Percentiles rank a stretch among this genome's conserved stretches.
phyloP scores from a whole-genome alignment of 2,329 filamentous ascomycete species.

The Xylaria sp. region DNA sequence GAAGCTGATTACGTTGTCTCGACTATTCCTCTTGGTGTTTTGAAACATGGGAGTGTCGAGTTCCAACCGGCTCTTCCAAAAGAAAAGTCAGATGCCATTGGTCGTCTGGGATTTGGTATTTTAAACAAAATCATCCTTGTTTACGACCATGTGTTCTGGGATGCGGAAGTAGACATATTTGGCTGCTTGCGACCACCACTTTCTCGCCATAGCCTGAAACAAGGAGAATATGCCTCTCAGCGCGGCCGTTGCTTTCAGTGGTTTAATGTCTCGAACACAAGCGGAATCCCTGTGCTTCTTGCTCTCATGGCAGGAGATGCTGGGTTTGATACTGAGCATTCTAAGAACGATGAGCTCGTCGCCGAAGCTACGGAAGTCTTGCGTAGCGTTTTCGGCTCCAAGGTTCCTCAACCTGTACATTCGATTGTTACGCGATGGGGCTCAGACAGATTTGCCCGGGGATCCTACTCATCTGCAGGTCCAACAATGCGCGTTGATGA shows the following conservation, averaged over 20 bases:
- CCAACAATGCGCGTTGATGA: constrained; percentile 82
- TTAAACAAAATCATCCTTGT: constrained; percentile 95
- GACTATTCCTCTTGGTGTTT: constrained; percentile 86
- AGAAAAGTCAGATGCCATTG: constrained; percentile 83
- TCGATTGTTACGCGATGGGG: constrained; percentile 92
- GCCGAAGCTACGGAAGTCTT: constrained; percentile 81
- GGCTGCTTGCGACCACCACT: constrained; percentile 81
- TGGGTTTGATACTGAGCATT: constrained; percentile 83
- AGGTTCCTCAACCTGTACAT: constrained; percentile 80
- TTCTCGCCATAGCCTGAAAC: constrained; percentile 72
- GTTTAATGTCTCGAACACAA: constrained; percentile 93
- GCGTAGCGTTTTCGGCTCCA: constrained; percentile 72
- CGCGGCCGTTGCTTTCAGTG: constrained; percentile 97
- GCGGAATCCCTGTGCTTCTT: constrained; percentile 84
- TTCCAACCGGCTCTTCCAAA: constrained; percentile 90
- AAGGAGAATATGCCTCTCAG: constrained; percentile 77
- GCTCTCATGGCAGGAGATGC: constrained; percentile 96
- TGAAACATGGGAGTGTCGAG: constrained; percentile 81
- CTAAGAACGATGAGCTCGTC: constrained; percentile 76
- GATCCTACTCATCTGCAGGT: constrained; percentile 94
- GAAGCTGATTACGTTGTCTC: constrained; percentile 91
- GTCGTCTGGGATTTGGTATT: constrained; percentile 87
- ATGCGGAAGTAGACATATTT: constrained; percentile 88
- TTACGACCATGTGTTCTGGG: constrained; percentile 91
- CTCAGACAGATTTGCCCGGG: constrained; percentile 86